Evolutionary conservation across 768 basidiomycete species (phyloP).

Genomic region (Cantharellus anzutake): DNA sequence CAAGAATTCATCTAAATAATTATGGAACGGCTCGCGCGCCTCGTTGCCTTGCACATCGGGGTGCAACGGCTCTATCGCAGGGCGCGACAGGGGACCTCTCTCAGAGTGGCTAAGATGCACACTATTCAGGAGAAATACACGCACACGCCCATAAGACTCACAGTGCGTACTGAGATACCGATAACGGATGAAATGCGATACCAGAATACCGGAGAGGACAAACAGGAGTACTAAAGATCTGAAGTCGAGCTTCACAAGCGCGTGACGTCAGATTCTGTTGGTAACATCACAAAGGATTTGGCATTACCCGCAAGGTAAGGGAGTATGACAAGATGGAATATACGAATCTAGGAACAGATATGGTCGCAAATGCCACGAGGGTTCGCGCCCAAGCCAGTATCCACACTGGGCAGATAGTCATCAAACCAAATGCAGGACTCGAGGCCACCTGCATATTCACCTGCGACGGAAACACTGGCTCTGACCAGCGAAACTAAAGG

Average conservation of each 20-base stretch:
- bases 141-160: constrained; percentile 17
- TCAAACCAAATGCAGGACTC: background rate
- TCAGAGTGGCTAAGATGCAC: constrained; percentile 27
- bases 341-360: constrained; percentile 61
- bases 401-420: constrained; percentile 36
- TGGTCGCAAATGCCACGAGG: constrained; percentile 60
- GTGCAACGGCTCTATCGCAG: constrained; percentile 72
- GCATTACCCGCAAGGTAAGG: constrained; percentile 64
- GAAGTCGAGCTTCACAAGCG: constrained; percentile 50
- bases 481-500: background rate
- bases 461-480: background rate
- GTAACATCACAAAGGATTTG: background rate
- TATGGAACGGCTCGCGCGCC: constrained; percentile 60
- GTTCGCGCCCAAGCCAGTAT: constrained; percentile 57
- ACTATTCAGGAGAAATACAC: constrained; percentile 37
- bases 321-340: constrained; percentile 71
- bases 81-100: constrained; percentile 67
- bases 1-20: constrained; percentile 92
- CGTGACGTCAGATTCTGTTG: background rate
- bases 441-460: background rate
- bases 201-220: constrained; percentile 36
- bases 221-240: constrained; percentile 77
- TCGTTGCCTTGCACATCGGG: constrained; percentile 67
- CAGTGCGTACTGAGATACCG: constrained; percentile 23
- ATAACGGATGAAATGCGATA: constrained; percentile 69